Base-by-base conservation (phyloP, 1,139 yeast genomes). In the Eremothecium cymbalariae region DNA sequence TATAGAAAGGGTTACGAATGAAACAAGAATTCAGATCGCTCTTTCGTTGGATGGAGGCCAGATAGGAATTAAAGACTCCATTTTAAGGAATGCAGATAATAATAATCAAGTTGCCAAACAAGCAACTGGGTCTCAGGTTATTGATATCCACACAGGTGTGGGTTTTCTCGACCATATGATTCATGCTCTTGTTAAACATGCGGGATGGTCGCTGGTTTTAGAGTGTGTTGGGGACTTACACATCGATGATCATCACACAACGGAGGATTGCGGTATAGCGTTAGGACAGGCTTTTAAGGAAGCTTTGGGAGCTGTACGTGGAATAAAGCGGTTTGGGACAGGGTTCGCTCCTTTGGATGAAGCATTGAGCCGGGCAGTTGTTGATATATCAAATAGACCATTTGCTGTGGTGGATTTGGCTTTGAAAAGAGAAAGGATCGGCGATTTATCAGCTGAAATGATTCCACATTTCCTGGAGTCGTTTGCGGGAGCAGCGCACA, bases 101-200 rank as follows among this genome's bases (percentile, higher is more conserved):
- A 66, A 62, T 24, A n/a, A 12, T n/a, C 12, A 12, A 25, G 86
- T 78, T 53, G 94, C 65, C 4, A 46, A 58, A 3, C 64, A 59
- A 39, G 46, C 59, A n/a, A 59, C 65, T 0, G 60, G 71, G 2
- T 63, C 80, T 3, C 98, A 90, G 58, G 66, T 71, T 8, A 86
- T 90, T 43, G 67, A 74, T 30, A 76, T 90, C 37, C 84, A 84
- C 51, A 82, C 97, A 0, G 98, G 98, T 28, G 73, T 90, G 37
- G 98, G 98, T 2, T 90, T 90, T 57, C 66, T 90, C 42, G 98
- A 90, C 63, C 98, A 90, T 60, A 90, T 90, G 98, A 67, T 90
- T 29, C 96, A 88, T 53, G 98, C 98, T 0, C 68, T 90, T 48
- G 96, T 97, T 28, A 90, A 90, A 56, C 98, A 90, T 60, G 69